phyloP scores from a whole-genome alignment of 169 alveolate species.

The Plasmodium vinckei region DNA sequence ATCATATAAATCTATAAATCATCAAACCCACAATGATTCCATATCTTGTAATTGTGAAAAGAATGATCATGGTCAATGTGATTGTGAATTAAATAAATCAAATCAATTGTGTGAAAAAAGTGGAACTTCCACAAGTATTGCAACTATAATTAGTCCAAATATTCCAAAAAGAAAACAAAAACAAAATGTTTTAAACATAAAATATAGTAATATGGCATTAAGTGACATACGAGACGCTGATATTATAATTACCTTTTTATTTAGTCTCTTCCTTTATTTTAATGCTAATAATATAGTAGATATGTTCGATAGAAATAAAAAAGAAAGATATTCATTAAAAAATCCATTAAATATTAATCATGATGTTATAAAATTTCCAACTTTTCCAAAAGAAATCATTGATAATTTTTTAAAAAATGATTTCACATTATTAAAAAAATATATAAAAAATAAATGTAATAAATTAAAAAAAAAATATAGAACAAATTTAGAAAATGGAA shows the following conservation, averaged over 20 bases:
- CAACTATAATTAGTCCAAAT: constrained; percentile 7
- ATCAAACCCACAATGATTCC: too few species aligned
- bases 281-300: constrained; percentile 75
- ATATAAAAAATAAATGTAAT: constrained; percentile 71
- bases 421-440: constrained; percentile 63
- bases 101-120: too few species aligned
- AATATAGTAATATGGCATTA: constrained; percentile 66
- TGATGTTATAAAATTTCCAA: constrained; percentile 71
- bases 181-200: constrained; percentile 42
- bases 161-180: constrained; percentile 29
- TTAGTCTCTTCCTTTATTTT: constrained; percentile 70
- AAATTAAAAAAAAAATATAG: constrained; percentile 64
- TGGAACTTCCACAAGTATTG: too few species aligned
- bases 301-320: constrained; percentile 60
- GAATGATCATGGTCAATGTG: too few species aligned
- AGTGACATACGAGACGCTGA: constrained; percentile 69
- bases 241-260: constrained; percentile 49
- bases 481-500: constrained; percentile 14
- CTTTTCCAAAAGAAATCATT: constrained; percentile 71
- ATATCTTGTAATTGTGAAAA: too few species aligned
- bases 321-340: constrained; percentile 33
- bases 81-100: too few species aligned
- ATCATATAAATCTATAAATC: too few species aligned
- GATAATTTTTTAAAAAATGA: constrained; percentile 74
- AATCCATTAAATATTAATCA: constrained; percentile 66